A percentile compares a stretch with the other conserved stretches of the same genome.
Evolutionary conservation across 331 rosid genomes (phyloP).

Genomic region (Spiraea crenata): DNA sequence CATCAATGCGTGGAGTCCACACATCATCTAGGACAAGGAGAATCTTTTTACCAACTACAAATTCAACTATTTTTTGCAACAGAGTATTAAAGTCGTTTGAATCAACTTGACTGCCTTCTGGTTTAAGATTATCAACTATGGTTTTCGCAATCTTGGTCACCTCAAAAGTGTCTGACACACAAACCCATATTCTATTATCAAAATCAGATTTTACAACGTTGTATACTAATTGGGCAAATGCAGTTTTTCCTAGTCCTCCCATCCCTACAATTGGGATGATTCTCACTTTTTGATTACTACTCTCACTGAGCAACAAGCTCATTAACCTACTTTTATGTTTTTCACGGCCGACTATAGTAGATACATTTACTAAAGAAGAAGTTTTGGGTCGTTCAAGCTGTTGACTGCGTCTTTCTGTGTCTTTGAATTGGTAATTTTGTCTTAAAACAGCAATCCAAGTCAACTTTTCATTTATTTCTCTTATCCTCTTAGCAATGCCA

Average conservation of each 20-base stretch:
- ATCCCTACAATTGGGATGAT: neutral
- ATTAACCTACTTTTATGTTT: too few relatives aligned
- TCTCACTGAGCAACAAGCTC: neutral
- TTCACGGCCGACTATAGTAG: neutral
- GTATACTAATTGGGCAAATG: too few relatives aligned
- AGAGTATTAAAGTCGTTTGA: too few relatives aligned
- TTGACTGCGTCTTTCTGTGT: neutral
- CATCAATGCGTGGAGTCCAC: too few relatives aligned
- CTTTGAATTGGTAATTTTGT: neutral
- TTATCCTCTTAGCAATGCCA: neutral
- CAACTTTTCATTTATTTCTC: neutral
- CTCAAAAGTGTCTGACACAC: neutral
- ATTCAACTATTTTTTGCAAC: too few relatives aligned
- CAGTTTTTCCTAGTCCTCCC: too few relatives aligned
- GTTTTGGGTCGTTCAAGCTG: neutral
- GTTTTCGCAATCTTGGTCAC: neutral
- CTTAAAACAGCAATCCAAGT: neutral
- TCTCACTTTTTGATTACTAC: neutral
- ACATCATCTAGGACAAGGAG: too few relatives aligned
- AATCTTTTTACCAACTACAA: too few relatives aligned
- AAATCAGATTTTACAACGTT: too few relatives aligned
- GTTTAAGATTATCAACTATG: too few relatives aligned
- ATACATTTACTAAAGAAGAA: neutral
- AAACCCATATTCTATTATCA: too few relatives aligned
- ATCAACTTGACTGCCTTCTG: too few relatives aligned